Percentiles rank a stretch among this genome's conserved stretches.
Conservation (phyloP, 140 eudicot genomes). For the Oenanthe javanica region DNA sequence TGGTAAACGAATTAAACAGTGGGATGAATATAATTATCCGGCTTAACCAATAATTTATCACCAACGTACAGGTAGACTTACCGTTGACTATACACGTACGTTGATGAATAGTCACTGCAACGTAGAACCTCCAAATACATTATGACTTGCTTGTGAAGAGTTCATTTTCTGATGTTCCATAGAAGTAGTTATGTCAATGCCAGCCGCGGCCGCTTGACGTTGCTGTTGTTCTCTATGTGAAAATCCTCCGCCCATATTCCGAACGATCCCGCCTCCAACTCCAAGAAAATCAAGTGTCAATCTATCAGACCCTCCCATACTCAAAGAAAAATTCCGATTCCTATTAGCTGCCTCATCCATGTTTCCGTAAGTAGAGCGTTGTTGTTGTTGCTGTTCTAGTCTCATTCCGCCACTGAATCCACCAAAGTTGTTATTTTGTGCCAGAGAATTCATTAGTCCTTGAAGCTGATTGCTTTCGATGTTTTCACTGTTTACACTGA, state of each 20-base stretch:
- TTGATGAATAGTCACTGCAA: slow-evolving; percentile 10
- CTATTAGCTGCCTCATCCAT: slow-evolving; percentile 8
- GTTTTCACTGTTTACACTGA: slow-evolving; percentile 11
- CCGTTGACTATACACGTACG: not conserved
- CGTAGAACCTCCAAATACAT: slow-evolving; percentile 11
- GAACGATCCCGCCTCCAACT: slow-evolving; percentile 26
- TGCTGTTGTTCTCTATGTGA: slow-evolving; percentile 15
- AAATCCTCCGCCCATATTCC: slow-evolving; percentile 22
- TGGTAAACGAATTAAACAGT: not conserved
- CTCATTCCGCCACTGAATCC: not conserved
- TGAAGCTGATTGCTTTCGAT: slow-evolving; percentile 19
- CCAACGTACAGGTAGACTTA: not conserved
- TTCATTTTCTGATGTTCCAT: slow-evolving; percentile 12
- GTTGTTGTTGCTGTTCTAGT: not conserved
- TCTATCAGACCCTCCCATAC: slow-evolving; percentile 19
- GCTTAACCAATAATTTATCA: not conserved
- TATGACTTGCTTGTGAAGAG: slow-evolving; percentile 11
- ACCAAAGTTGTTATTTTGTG: slow-evolving; percentile 1
- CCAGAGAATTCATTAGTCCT: slow-evolving; percentile 20
- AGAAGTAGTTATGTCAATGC: slow-evolving; percentile 7
- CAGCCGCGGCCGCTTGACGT: not conserved
- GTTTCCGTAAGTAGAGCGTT: slow-evolving; percentile 1
- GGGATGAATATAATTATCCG: not conserved
- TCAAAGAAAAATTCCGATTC: slow-evolving; percentile 8
- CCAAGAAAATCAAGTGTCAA: slow-evolving; percentile 29